These are phyloP conservation scores for Solanum pimpinellifolium DNA, from an alignment of 257 asterid genomes.

Conservation along the genomic window DNA sequence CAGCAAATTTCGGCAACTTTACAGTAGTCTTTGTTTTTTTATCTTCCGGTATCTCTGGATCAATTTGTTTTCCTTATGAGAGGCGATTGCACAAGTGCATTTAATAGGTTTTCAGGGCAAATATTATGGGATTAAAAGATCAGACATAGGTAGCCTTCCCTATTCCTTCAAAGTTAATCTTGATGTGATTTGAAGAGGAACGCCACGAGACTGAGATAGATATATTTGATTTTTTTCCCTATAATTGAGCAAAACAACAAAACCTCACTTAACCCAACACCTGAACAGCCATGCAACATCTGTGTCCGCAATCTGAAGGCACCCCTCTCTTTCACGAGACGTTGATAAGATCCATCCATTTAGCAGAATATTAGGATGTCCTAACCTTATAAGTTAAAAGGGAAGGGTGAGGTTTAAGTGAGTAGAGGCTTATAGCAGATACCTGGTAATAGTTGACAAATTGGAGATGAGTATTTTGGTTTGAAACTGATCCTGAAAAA, in stretches of 20 bases:
- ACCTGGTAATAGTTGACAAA: not conserved
- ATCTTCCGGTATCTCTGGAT: not conserved
- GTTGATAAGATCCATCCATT: not conserved
- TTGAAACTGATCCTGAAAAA: not conserved
- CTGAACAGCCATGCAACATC: not conserved
- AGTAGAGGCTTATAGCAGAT: not conserved
- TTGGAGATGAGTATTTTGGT: not conserved
- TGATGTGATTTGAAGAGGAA: not conserved
- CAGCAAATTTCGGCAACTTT: not conserved
- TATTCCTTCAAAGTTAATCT: not conserved
- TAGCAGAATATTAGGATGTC: not conserved
- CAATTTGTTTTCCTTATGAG: not conserved
- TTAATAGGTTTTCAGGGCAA: not conserved
- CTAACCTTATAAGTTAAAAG: not conserved
- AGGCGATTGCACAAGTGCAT: not conserved
- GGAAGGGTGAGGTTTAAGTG: not conserved
- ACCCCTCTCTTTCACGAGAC: not conserved
- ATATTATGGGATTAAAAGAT: not conserved
- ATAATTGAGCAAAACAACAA: not conserved
- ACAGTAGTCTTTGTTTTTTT: not conserved
- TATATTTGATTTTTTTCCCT: not conserved
- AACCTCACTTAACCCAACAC: not conserved
- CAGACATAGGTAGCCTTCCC: not conserved
- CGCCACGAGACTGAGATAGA: not conserved
- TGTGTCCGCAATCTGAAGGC: not conserved